Conservation (phyloP, 306 rosid genomes). For the Morella rubra region DNA sequence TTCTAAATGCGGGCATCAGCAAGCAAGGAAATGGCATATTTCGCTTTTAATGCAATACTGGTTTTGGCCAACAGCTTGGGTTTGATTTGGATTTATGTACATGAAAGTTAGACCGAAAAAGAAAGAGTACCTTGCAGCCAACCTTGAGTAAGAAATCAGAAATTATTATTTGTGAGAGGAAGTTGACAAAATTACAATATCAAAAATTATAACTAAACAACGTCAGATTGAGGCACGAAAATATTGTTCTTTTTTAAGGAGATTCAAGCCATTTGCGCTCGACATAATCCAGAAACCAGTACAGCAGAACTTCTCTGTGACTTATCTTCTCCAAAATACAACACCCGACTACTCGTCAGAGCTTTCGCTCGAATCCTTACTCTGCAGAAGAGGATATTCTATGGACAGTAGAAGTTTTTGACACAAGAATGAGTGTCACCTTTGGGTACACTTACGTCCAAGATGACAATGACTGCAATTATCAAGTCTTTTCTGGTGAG, state of each 20-base stretch:
- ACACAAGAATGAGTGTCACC: not conserved
- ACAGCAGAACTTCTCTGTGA: no score
- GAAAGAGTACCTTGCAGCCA: not conserved
- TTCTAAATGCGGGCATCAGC: not conserved
- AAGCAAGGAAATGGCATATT: not conserved
- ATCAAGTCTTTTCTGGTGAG: not conserved
- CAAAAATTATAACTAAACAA: no score
- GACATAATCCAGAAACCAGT: no score
- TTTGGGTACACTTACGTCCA: no score
- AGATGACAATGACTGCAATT: not conserved
- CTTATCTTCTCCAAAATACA: no score
- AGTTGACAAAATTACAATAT: no score
- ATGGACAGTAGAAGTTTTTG: not conserved
- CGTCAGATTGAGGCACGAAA: no score
- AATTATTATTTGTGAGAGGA: no score
- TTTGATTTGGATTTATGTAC: not conserved
- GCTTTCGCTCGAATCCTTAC: no score
- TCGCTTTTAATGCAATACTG: not conserved
- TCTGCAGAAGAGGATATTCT: not conserved
- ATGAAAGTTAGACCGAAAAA: not conserved
- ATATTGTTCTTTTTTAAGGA: no score
- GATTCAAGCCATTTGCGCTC: no score
- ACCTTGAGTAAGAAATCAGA: not conserved
- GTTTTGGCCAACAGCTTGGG: not conserved
- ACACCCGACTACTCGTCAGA: no score